These are phyloP conservation scores for Colletotrichum sp. DNA, from an alignment of 2,329 filamentous ascomycete species.

Conservation along the genomic window DNA sequence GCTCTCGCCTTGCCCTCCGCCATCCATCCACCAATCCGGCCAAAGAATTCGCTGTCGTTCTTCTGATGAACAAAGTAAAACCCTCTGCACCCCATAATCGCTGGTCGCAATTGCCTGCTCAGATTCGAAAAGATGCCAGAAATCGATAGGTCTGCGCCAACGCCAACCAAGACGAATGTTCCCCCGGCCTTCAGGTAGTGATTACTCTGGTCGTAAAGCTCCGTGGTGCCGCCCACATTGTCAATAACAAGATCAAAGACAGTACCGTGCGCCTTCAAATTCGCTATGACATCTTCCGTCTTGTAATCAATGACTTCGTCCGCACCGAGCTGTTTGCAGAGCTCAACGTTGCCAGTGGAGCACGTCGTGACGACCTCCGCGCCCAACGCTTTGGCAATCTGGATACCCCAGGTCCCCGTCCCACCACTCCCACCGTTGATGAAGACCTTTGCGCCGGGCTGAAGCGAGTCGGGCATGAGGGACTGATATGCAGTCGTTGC, in stretches of 20 bases:
- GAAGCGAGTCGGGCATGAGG: constrained; percentile 16
- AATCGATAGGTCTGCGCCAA: constrained; percentile 15
- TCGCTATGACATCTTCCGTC: constrained; percentile 13
- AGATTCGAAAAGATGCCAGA: neutral
- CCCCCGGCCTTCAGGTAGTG: constrained; percentile 57
- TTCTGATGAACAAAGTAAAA: constrained; percentile 18
- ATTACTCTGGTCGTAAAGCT: constrained; percentile 23
- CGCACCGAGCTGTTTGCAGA: constrained; percentile 38
- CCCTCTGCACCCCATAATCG: neutral
- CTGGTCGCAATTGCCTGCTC: neutral
- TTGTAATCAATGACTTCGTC: constrained; percentile 42
- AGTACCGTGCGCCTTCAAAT: constrained; percentile 19
- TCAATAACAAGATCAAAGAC: constrained; percentile 32
- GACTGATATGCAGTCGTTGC: constrained; percentile 27
- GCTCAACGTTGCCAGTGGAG: constrained; percentile 36
- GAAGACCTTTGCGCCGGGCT: constrained; percentile 26
- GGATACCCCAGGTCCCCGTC: constrained; percentile 40
- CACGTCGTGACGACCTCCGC: constrained; percentile 38
- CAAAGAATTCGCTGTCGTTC: constrained; percentile 2
- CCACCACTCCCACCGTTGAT: constrained; percentile 42
- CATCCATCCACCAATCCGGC: constrained; percentile 27
- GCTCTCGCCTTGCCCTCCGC: constrained; percentile 27
- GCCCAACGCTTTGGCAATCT: constrained; percentile 38
- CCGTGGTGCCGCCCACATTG: constrained; percentile 24
- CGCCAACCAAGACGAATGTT: constrained; percentile 69